These are phyloP conservation scores for Botryosphaeria dothidea DNA, from an alignment of 2,329 filamentous ascomycete species.

Conservation along the genomic window DNA sequence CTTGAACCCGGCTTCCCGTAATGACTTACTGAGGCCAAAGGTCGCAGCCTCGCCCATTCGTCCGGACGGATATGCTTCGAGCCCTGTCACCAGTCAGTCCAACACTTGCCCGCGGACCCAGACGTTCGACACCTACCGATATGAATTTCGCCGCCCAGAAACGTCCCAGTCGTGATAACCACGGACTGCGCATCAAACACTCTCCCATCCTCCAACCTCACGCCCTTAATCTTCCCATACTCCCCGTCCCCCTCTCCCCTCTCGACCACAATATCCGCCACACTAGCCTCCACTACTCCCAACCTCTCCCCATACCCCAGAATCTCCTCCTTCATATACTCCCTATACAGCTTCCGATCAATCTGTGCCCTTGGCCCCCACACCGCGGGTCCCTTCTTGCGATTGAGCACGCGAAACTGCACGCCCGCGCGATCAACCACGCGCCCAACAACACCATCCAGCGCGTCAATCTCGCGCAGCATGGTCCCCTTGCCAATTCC, in stretches of 20 bases:
- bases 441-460: constrained; percentile 85
- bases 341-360: constrained; percentile 84
- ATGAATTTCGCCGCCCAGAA: constrained; percentile 93
- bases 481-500: constrained; percentile 99
- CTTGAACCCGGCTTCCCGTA: constrained; percentile 84
- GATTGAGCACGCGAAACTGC: constrained; percentile 90
- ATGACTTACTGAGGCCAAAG: constrained; percentile 85
- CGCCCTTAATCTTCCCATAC: constrained; percentile 76
- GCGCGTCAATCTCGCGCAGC: constrained; percentile 88
- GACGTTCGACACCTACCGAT: constrained; percentile 69
- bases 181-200: constrained; percentile 78
- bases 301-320: constrained; percentile 70
- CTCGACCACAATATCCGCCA: constrained; percentile 84
- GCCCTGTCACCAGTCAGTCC: constrained; percentile 40
- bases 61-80: constrained; percentile 81
- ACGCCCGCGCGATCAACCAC: constrained; percentile 92
- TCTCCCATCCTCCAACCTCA: constrained; percentile 84
- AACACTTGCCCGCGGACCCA: no score
- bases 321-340: constrained; percentile 87
- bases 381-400: constrained; percentile 88
- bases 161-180: constrained; percentile 94
- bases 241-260: constrained; percentile 65
- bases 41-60: constrained; percentile 94
- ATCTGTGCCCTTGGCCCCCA: constrained; percentile 98
- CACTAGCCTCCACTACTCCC: constrained; percentile 79